Percentiles rank a stretch among this genome's conserved stretches.
Conservation (phyloP, 495 filamentous ascomycete species). For the Aspergillus nidulans region DNA sequence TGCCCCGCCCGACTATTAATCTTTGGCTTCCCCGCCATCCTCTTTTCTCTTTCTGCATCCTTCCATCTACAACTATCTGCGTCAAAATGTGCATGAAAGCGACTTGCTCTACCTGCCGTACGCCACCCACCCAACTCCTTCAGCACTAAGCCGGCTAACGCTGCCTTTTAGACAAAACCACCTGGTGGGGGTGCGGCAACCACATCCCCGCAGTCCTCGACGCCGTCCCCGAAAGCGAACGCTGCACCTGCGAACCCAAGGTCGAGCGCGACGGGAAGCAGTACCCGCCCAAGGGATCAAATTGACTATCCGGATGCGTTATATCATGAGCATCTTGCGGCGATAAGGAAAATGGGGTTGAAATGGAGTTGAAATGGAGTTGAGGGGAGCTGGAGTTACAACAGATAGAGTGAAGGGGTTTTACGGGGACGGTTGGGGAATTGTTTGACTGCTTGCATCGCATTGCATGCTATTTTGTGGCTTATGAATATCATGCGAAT, state of each 20-base stretch:
- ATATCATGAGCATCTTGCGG: conserved; percentile 13
- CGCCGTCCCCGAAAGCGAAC: conserved; percentile 49
- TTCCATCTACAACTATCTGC: neutral
- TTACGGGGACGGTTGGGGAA: neutral
- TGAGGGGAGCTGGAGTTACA: neutral
- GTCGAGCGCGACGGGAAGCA: conserved; percentile 55
- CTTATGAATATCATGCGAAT: neutral
- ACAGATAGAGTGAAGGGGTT: neutral
- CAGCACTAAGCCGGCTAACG: neutral
- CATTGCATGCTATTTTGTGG: neutral
- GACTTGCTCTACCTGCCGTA: conserved; percentile 49
- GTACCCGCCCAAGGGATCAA: conserved; percentile 59
- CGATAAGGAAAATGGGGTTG: neutral
- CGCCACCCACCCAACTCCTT: conserved; percentile 8
- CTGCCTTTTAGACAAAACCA: conserved; percentile 50
- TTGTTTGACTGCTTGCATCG: neutral
- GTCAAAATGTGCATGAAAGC: conserved; percentile 46
- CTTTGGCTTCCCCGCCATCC: neutral
- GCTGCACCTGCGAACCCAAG: conserved; percentile 62
- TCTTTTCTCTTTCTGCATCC: neutral
- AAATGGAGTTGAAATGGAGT: neutral
- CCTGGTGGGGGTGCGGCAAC: conserved; percentile 68
- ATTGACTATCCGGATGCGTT: conserved; percentile 31
- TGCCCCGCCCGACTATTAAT: neutral
- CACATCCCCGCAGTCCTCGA: conserved; percentile 69